Evolutionary conservation across 495 filamentous ascomycete species (phyloP).

Genomic region (Aspergillus panamensis): DNA sequence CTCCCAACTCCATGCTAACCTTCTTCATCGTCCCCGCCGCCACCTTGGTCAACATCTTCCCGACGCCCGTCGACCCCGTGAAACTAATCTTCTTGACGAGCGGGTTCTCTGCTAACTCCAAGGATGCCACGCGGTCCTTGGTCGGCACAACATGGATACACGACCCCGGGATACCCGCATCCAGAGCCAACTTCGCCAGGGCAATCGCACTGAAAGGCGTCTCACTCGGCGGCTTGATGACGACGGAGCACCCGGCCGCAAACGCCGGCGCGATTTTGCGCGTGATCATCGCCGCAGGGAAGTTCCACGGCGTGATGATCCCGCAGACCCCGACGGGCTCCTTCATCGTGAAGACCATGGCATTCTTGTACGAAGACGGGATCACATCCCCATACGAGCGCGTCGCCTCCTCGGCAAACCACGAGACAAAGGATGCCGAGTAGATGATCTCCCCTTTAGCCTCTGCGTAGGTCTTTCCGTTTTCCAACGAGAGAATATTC

Average conservation of each 20-base stretch:
- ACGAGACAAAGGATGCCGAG: conserved; percentile 61
- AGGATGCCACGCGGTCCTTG: conserved; percentile 28
- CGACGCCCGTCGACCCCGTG: conserved; percentile 31
- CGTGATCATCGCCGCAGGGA: conserved; percentile 73
- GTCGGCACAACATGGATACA: conserved; percentile 27
- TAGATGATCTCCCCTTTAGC: conserved; percentile 59
- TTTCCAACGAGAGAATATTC: conserved; percentile 45
- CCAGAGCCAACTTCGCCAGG: conserved; percentile 48
- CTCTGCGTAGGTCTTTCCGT: conserved; percentile 63
- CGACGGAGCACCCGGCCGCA: conserved; percentile 68
- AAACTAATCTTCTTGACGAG: conserved; percentile 50
- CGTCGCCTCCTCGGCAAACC: conserved; percentile 63
- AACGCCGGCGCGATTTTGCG: conserved; percentile 66
- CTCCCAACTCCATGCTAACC: conserved; percentile 86
- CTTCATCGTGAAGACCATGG: conserved; percentile 26
- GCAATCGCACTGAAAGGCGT: conserved; percentile 53
- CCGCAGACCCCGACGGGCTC: conserved; percentile 39
- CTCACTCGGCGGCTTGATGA: conserved; percentile 58
- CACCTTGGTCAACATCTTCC: conserved; percentile 36
- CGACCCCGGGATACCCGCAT: conserved; percentile 46
- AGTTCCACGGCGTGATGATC: conserved; percentile 60
- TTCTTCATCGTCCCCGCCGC: conserved; percentile 61
- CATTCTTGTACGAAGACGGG: conserved; percentile 52
- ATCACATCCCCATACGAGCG: conserved; percentile 65
- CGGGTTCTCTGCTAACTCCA: conserved; percentile 21